Evolutionary conservation across 257 asterid species (phyloP).

Genomic region (Mentha longifolia): DNA sequence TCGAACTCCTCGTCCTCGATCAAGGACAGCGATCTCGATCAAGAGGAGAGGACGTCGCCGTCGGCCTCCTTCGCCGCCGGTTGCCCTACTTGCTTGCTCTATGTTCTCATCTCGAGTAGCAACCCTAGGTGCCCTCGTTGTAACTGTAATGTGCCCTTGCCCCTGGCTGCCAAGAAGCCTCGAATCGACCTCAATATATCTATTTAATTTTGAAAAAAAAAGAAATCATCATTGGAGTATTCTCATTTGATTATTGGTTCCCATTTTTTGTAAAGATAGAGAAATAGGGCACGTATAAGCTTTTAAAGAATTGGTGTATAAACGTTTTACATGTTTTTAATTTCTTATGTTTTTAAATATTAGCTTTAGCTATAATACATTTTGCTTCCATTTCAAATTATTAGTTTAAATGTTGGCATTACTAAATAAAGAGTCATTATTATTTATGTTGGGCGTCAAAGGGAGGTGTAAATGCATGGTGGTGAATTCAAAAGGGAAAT

Average conservation of each 20-base stretch:
- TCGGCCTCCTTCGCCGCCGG: constrained; percentile 65
- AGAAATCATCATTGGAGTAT: background rate
- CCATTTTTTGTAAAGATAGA: constrained; percentile 56
- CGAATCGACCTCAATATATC: constrained; percentile 77
- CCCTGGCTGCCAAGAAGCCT: constrained; percentile 56
- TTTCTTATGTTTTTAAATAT: background rate
- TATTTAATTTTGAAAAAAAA: constrained; percentile 29
- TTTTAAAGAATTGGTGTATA: constrained; percentile 47
- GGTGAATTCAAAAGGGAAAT: constrained; percentile 30
- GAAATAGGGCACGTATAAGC: constrained; percentile 37
- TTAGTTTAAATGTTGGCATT: too few relatives aligned
- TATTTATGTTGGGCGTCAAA: background rate
- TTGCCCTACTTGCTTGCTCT: constrained; percentile 73
- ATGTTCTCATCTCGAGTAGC: constrained; percentile 57
- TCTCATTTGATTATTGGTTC: constrained; percentile 20
- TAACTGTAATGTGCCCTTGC: constrained; percentile 53
- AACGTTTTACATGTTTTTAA: constrained; percentile 23
- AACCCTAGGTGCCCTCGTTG: constrained; percentile 83
- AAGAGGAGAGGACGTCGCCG: constrained; percentile 51
- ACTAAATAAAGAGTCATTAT: too few relatives aligned
- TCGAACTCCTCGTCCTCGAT: constrained; percentile 70
- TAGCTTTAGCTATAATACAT: constrained; percentile 17
- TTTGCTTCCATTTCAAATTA: too few relatives aligned
- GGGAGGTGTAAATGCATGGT: constrained; percentile 28
- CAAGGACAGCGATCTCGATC: constrained; percentile 50